phyloP scores from a whole-genome alignment of 169 alveolate genomes.

The Eimeria brunetti region DNA sequence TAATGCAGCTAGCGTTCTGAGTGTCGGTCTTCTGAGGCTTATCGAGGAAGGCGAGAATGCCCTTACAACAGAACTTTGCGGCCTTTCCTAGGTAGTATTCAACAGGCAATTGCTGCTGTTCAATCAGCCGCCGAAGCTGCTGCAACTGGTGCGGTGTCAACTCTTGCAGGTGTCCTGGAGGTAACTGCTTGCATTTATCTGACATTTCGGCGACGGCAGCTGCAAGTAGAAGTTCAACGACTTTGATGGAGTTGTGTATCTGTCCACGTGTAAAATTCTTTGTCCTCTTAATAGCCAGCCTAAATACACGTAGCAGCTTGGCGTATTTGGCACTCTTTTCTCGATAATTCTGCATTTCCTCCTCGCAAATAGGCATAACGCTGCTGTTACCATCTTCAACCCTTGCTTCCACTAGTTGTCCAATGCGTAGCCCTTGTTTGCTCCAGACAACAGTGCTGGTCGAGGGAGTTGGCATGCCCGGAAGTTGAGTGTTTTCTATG shows the following conservation, averaged over 20 bases:
- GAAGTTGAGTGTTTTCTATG: neutral
- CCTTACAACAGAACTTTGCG: neutral
- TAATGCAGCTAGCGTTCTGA: neutral
- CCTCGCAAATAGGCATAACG: neutral
- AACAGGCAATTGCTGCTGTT: neutral
- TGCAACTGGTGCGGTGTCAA: neutral
- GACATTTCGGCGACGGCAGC: conserved; percentile 4
- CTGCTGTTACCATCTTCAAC: neutral
- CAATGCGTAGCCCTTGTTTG: neutral
- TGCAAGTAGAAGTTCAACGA: neutral
- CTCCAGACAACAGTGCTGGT: neutral
- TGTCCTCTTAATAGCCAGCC: neutral
- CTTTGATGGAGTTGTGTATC: neutral
- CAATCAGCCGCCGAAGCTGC: neutral
- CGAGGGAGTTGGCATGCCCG: neutral
- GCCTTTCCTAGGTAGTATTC: neutral
- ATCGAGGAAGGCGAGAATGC: neutral
- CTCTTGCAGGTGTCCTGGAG: neutral
- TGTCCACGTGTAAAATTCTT: neutral
- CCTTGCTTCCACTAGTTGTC: neutral
- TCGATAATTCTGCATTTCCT: neutral
- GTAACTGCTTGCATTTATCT: too few species aligned
- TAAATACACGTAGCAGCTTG: neutral
- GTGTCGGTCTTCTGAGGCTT: neutral
- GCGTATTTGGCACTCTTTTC: neutral